These are phyloP conservation scores for Salix arbutifolia DNA, from an alignment of 345 rosid genomes.

Conservation along the genomic window DNA sequence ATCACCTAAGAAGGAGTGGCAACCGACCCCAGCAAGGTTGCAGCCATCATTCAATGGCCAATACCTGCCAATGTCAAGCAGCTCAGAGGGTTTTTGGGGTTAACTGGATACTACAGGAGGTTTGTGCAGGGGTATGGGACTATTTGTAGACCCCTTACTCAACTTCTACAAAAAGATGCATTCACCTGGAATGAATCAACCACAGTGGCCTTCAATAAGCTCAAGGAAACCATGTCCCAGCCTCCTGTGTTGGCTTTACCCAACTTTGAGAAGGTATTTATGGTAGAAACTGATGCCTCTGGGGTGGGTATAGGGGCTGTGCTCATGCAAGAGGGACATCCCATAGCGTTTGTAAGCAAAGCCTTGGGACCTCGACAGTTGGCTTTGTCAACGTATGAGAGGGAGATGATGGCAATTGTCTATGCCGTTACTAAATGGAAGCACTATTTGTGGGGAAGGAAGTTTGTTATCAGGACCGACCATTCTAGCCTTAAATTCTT, in stretches of 20 bases:
- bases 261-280: background rate
- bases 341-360: background rate
- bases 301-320: background rate
- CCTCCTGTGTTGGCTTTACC: background rate
- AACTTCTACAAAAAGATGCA: fast-evolving
- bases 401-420: background rate
- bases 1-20: background rate
- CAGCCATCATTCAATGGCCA: background rate
- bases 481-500: background rate
- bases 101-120: too few species aligned
- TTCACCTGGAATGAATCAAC: background rate
- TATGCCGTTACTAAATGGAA: background rate
- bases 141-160: background rate
- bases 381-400: background rate
- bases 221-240: background rate
- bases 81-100: background rate
- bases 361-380: background rate
- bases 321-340: background rate
- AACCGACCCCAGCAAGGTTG: background rate
- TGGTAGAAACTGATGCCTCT: background rate
- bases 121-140: background rate
- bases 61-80: background rate
- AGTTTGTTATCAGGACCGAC: background rate
- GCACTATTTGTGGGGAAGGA: background rate
- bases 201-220: background rate